Evolutionary conservation across 352 stramenopile genomes (phyloP), one percentile per base, ranked within the genome.

Genomic region (Globisporangium middletonii): DNA sequence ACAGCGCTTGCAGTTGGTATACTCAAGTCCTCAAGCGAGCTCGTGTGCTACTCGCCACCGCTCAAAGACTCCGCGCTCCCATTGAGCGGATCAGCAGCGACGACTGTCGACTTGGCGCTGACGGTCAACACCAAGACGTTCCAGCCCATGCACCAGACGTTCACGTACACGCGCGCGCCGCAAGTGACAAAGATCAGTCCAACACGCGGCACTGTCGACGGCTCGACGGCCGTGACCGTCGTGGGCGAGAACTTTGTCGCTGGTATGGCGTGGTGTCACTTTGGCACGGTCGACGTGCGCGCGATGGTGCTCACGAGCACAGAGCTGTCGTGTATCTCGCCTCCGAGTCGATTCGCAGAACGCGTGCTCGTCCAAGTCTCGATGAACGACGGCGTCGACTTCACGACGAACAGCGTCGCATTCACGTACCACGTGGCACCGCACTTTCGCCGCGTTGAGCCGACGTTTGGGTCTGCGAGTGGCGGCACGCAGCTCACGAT

Each of bases 381-480:
- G 1, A 69, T 93, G 19, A 97, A 98, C 61, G 69, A 89, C 56
- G 90, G 89, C 4, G 69, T 95, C 28, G 92, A 98, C 44, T 98
- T 92, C 50, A 90, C 85, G 5, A 48, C 71, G 8, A 89, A 89
- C 65, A 68, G 64, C 5, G 65, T 83, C 1, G 44, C 69, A 8
- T 94, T 91, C 63, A 68, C 65, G 2, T 96, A 95, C 55, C 67
- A 78, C 23, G 33, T 60, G 7, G 38, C 71, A 11, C 69, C 77
- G 19, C 56, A 65, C 0, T 71, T 98, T 35, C 75, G 72, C 7
- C 57, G 72, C 0, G 49, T 96, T 4, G 47, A 54, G 8, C 83
- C 86, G 19, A 53, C 65, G 0, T 66, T 63, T 13, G 84, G 86
- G 0, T 71, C 84, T 30, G 65, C 43, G 0, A 55, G 16, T 19